These are phyloP conservation scores for Rhizopus stolonifer DNA, from an alignment of 371 early-diverging fungal species.

Conservation along the genomic window DNA sequence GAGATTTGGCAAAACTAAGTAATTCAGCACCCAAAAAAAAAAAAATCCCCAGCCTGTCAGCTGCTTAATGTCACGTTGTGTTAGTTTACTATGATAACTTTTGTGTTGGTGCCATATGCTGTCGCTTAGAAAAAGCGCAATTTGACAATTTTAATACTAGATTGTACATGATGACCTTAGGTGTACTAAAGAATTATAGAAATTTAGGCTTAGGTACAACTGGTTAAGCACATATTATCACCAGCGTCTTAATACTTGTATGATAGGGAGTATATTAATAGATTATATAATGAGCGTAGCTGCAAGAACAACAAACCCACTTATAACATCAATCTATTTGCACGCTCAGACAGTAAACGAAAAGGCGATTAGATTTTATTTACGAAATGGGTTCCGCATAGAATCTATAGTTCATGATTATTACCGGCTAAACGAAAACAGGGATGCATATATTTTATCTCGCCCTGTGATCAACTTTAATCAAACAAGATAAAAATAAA, in stretches of 20 bases:
- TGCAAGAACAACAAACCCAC: conserved; percentile 10
- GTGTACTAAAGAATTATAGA: conserved; percentile 15
- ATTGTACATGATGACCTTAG: conserved; percentile 29
- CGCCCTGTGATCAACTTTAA: conserved; percentile 12
- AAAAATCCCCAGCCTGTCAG: background rate
- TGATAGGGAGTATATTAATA: conserved; percentile 20
- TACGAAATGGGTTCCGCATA: conserved; percentile 25
- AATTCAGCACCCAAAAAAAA: background rate
- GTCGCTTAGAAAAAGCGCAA: conserved; percentile 15
- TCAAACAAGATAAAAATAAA: background rate
- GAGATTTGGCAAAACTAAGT: conserved; percentile 24
- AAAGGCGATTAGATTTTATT: conserved; percentile 23
- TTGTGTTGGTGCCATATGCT: conserved; percentile 26
- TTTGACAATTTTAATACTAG: conserved; percentile 16
- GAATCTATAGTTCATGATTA: conserved; percentile 19
- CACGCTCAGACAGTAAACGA: conserved; percentile 27
- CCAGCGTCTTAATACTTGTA: no score
- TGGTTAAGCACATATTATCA: no score
- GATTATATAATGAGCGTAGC: conserved; percentile 16
- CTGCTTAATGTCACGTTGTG: background rate
- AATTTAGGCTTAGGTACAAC: conserved; percentile 29
- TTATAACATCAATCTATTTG: conserved; percentile 21
- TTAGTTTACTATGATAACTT: conserved; percentile 22
- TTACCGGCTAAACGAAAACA: conserved; percentile 22
- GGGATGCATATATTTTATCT: conserved; percentile 24